Evolutionary conservation across 2,329 filamentous ascomycete species (phyloP).

Genomic region (Aureobasidium vineae): DNA sequence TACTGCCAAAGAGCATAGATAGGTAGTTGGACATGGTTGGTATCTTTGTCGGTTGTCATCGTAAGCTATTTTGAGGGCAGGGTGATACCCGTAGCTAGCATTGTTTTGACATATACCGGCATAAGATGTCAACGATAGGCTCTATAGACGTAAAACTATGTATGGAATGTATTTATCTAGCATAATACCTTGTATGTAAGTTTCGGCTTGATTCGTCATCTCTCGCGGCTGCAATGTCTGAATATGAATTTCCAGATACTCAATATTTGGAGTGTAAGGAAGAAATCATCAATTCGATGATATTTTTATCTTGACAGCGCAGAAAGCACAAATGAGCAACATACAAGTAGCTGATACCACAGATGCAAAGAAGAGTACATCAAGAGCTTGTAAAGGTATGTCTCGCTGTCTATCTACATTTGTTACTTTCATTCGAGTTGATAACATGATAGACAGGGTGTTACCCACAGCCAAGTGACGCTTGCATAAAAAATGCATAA

Average conservation of each 20-base stretch:
- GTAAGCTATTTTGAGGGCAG: background rate
- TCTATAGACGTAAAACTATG: background rate
- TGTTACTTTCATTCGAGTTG: background rate
- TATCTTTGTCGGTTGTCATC: background rate
- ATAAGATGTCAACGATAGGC: background rate
- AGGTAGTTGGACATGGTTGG: background rate
- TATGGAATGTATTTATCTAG: background rate
- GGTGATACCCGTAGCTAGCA: background rate
- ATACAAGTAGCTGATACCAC: no score
- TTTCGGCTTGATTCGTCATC: background rate
- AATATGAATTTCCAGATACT: background rate
- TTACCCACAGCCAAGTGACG: background rate
- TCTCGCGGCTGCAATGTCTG: background rate
- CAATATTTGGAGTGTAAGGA: background rate
- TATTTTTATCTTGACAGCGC: no score
- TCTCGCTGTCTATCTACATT: no score
- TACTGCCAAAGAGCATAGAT: no score
- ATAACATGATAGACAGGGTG: background rate
- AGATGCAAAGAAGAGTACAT: no score
- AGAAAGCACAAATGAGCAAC: background rate
- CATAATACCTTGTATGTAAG: background rate
- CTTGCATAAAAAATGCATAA: background rate
- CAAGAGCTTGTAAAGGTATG: no score
- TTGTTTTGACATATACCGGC: background rate
- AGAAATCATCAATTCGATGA: background rate